phyloP scores from a whole-genome alignment of 163 green algal genomes.

The Chlamydomonas reinhardtii region DNA sequence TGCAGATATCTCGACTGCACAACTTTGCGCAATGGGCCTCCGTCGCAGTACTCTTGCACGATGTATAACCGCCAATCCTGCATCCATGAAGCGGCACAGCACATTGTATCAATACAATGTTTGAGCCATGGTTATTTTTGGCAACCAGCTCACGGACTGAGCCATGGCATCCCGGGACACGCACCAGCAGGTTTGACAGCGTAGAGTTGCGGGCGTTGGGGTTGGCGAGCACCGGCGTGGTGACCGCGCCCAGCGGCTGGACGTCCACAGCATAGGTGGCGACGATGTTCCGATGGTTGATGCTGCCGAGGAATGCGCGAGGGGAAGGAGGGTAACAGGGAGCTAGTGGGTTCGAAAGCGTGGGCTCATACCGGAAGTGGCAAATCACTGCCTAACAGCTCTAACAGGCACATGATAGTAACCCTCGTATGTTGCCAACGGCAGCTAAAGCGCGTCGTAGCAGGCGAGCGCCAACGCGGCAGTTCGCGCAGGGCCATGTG shows the following conservation, averaged over 20 bases:
- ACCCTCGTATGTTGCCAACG: no score
- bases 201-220: not conserved
- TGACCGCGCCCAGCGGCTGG: slow-evolving; percentile 41
- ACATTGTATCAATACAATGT: not conserved
- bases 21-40: slow-evolving; percentile 40
- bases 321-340: no score
- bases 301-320: not conserved
- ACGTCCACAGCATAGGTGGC: slow-evolving; percentile 51
- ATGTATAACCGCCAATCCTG: slow-evolving; percentile 55
- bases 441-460: no score
- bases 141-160: no score
- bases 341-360: no score
- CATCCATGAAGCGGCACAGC: not conserved
- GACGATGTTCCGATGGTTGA: slow-evolving; percentile 51
- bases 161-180: not conserved
- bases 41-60: slow-evolving; percentile 53
- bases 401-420: no score
- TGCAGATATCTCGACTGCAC: slow-evolving; percentile 33
- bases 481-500: no score
- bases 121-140: no score
- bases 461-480: no score
- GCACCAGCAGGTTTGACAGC: slow-evolving; percentile 27
- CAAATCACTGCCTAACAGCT: no score
- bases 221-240: slow-evolving; percentile 7
- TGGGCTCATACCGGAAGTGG: no score